A percentile compares a stretch with the other conserved stretches of the same genome.
Evolutionary conservation across 2,329 filamentous ascomycete species (phyloP).

Genomic region (Monilinia vaccinii-corymbosi): DNA sequence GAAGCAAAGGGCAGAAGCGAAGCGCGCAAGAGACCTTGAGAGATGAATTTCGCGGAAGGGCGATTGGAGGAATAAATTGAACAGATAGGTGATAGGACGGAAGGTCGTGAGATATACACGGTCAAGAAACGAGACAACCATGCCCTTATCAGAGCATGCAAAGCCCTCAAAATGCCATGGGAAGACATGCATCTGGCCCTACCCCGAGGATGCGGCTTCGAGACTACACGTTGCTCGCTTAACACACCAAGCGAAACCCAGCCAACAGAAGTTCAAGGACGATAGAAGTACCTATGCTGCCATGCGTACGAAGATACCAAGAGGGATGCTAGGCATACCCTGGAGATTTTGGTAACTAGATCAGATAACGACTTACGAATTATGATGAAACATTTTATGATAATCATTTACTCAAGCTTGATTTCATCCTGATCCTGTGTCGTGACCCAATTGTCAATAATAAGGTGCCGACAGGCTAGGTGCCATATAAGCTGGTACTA

Average conservation of each 20-base stretch:
- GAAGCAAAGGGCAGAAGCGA: neutral
- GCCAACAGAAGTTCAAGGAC: neutral
- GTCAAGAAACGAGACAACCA: neutral
- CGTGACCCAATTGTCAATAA: neutral
- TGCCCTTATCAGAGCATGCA: neutral
- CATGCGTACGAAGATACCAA: neutral
- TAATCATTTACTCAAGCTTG: neutral
- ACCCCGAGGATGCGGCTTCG: neutral
- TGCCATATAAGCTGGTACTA: too few species aligned
- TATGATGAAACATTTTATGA: neutral
- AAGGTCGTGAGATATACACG: neutral
- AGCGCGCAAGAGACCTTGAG: neutral
- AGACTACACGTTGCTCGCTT: neutral
- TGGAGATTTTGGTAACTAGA: neutral
- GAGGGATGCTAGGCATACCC: neutral
- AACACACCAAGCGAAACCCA: neutral
- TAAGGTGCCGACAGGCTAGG: neutral
- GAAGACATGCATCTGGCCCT: neutral
- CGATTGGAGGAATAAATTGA: neutral
- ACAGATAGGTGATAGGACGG: neutral
- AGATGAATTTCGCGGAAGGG: neutral
- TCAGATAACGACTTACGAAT: neutral
- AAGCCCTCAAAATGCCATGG: neutral
- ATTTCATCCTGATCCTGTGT: neutral
- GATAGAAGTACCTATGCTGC: neutral